Conservation (phyloP, 2,329 filamentous ascomycete species). For the Epicoccum nigrum region DNA sequence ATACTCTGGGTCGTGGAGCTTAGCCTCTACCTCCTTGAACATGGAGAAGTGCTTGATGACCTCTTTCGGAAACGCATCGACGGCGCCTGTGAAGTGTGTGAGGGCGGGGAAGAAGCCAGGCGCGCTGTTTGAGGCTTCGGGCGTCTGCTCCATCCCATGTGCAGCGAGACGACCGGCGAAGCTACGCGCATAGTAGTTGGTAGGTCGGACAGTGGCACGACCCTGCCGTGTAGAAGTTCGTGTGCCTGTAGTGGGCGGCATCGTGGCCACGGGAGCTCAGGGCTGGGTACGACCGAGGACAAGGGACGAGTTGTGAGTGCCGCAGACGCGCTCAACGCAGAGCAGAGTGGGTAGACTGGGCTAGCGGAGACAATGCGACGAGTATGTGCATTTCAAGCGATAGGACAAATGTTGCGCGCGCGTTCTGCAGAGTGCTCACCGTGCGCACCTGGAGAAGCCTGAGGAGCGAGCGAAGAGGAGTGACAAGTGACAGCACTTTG, state of each 20-base stretch:
- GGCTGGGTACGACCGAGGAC: conserved; percentile 24
- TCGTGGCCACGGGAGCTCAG: conserved; percentile 31
- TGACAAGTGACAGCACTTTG: conserved; percentile 19
- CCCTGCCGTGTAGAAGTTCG: conserved; percentile 54
- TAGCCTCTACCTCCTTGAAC: conserved; percentile 96
- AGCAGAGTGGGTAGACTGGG: conserved; percentile 20
- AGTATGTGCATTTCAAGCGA: conserved; percentile 39
- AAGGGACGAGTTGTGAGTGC: too few species aligned
- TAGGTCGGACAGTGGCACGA: conserved; percentile 54
- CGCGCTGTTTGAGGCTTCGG: conserved; percentile 44
- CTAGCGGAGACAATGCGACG: conserved; percentile 27
- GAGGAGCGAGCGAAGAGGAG: conserved; percentile 21
- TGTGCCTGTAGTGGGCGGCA: conserved; percentile 45
- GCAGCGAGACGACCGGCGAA: conserved; percentile 49
- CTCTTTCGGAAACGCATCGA: conserved; percentile 90
- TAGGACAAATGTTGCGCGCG: conserved; percentile 29
- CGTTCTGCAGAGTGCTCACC: conserved; percentile 26
- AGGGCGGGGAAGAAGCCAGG: conserved; percentile 69
- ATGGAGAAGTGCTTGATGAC: conserved; percentile 95
- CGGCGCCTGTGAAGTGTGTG: conserved; percentile 84
- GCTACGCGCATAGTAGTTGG: conserved; percentile 59
- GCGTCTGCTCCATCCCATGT: conserved; percentile 47
- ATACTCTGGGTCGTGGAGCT: conserved; percentile 88
- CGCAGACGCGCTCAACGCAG: conserved; percentile 28
- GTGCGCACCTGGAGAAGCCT: conserved; percentile 10